Conservation (phyloP, 2,329 filamentous ascomycete genomes). For the Thermoascus crustaceus region DNA sequence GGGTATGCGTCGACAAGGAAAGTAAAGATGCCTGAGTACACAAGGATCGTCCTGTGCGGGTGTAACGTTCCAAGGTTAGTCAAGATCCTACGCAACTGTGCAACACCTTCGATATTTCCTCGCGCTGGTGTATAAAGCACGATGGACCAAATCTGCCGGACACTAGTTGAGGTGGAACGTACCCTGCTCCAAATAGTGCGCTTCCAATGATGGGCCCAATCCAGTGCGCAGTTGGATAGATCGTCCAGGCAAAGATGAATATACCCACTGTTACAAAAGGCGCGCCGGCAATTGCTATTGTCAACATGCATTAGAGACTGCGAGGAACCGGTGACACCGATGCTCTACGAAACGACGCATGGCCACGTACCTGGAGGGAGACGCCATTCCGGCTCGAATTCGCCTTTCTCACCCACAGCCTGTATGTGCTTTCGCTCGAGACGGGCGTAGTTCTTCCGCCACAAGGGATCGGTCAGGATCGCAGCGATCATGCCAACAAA, state of each 20-base stretch:
- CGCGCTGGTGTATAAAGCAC: too few species aligned
- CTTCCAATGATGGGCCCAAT: constrained; percentile 68
- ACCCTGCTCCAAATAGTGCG: constrained; percentile 62
- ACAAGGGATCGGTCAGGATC: constrained; percentile 38
- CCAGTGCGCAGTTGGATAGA: constrained; percentile 64
- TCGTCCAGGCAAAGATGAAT: constrained; percentile 86
- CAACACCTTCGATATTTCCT: too few species aligned
- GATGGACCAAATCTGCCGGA: too few species aligned
- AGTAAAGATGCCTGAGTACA: constrained; percentile 79
- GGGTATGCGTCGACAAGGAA: constrained; percentile 63
- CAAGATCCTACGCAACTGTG: too few species aligned
- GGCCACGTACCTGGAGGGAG: constrained; percentile 57
- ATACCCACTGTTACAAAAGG: constrained; percentile 70
- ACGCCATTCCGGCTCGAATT: constrained; percentile 78
- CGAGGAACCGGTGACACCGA: too few species aligned
- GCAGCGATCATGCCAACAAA: constrained; percentile 40
- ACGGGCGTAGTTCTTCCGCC: constrained; percentile 38
- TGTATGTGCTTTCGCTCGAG: constrained; percentile 32
- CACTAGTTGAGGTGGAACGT: constrained; percentile 30
- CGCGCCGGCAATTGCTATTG: constrained; percentile 57
- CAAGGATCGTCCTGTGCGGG: constrained; percentile 64
- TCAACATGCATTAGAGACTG: background rate
- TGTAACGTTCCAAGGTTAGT: constrained; percentile 23
- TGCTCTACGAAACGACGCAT: constrained; percentile 9
- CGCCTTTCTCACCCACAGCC: constrained; percentile 24